Conservation (phyloP, 2,329 filamentous ascomycete species). For the Tolypocladium paradoxum region DNA sequence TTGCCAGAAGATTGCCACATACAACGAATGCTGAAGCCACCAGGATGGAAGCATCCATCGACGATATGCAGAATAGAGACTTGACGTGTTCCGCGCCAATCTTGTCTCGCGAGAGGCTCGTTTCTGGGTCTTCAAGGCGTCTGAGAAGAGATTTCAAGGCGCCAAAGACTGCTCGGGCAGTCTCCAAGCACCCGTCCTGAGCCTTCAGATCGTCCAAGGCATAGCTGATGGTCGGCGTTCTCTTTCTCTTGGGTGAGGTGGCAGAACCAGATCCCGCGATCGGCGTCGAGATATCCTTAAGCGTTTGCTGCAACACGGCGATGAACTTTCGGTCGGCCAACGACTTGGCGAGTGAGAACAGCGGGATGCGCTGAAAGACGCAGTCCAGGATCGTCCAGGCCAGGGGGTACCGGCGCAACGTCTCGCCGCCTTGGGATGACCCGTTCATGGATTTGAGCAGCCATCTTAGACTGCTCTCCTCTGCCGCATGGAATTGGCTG, state of each 20-base stretch:
- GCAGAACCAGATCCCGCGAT: slow-evolving; percentile 13
- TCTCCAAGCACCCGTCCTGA: slow-evolving; percentile 29
- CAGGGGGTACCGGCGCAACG: slow-evolving; percentile 41
- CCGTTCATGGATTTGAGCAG: slow-evolving; percentile 52
- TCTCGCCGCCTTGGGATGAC: slow-evolving; percentile 34
- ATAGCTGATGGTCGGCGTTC: slow-evolving; percentile 23
- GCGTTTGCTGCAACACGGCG: slow-evolving; percentile 51
- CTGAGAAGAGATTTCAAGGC: slow-evolving; percentile 35
- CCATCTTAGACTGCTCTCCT: slow-evolving; percentile 50
- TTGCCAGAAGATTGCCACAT: slow-evolving; percentile 29
- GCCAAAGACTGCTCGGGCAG: slow-evolving; percentile 36
- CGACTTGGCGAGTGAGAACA: slow-evolving; percentile 58
- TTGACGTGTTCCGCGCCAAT: slow-evolving; percentile 49
- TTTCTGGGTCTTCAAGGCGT: slow-evolving; percentile 26
- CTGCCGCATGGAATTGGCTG: slow-evolving; percentile 38
- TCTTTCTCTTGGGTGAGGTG: slow-evolving; percentile 34
- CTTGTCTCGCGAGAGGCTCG: slow-evolving; percentile 27
- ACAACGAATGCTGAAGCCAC: slow-evolving; percentile 33
- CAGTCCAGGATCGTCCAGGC: slow-evolving; percentile 52
- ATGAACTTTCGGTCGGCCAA: slow-evolving; percentile 62
- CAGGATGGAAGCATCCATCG: slow-evolving; percentile 34
- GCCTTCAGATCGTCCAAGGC: slow-evolving; percentile 29
- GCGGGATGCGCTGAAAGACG: slow-evolving; percentile 54
- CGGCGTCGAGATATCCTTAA: slow-evolving; percentile 44
- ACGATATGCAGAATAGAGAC: slow-evolving; percentile 42